These are phyloP conservation scores for Collybia sordida DNA, from an alignment of 768 basidiomycete genomes.

Conservation along the genomic window DNA sequence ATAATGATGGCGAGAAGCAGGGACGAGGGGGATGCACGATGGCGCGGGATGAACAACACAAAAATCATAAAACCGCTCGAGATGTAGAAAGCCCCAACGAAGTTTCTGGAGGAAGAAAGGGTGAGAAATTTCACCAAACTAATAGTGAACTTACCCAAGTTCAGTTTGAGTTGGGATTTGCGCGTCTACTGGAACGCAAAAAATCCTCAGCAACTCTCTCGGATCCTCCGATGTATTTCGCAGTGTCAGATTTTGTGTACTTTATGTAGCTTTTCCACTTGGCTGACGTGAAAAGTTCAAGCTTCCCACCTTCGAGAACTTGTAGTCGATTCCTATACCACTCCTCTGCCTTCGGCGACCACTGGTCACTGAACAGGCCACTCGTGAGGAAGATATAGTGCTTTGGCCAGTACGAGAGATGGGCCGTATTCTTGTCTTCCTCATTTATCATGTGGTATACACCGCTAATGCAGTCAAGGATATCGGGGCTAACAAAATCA, in stretches of 20 bases:
- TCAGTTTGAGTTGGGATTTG: no score
- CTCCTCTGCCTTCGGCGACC: not conserved
- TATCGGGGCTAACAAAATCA: not conserved
- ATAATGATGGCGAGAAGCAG: no score
- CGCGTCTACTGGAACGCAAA: not conserved
- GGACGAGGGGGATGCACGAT: no score
- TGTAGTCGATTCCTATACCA: not conserved
- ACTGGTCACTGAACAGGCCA: not conserved
- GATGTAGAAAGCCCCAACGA: no score
- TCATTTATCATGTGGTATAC: not conserved
- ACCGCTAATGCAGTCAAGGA: not conserved
- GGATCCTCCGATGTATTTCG: not conserved
- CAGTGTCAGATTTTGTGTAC: not conserved
- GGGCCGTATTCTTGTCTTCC: not conserved
- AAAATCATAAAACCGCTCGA: no score
- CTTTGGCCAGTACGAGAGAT: not conserved
- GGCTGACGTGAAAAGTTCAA: no score
- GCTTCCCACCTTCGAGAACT: not conserved
- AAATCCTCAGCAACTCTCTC: not conserved
- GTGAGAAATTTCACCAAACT: no score
- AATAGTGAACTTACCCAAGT: no score
- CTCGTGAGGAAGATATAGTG: not conserved
- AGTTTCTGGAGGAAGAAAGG: no score
- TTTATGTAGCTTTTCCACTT: not conserved
- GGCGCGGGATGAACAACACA: no score